Base-by-base conservation (phyloP, 2,329 filamentous ascomycete genomes). In the Gaeumannomyces sp. region DNA sequence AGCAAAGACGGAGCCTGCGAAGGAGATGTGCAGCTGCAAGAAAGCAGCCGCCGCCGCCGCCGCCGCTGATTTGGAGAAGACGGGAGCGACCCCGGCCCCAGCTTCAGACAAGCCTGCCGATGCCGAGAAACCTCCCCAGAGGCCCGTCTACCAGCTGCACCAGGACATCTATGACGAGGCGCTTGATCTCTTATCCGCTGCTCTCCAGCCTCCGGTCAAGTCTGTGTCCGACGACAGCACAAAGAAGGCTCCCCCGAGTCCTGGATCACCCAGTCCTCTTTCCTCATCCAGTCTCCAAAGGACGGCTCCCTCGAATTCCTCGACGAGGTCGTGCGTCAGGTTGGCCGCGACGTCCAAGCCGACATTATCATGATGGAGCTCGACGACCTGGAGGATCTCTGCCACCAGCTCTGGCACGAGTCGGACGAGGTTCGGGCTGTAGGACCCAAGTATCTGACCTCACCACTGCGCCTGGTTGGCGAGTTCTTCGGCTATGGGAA, bases 221-320 rank as follows among this genome's bases (percentile, higher is more conserved):
- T 16, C 38, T 16, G 16, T 4, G 14, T 61, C 60, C 2, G 60
- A 61, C 19, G 35, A 50, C n/a, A 38, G 38, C 22, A 35, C 25
- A 61, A 28, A 50, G 16, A 38, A 45, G 11, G 13, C 35, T 2
- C 60, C 35, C 38, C 38, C 38, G 38, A 45, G 38, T 45, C 38
- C 38, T 45, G 38, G 38, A 45, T 45, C 33, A 53, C 45, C 19
- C 45, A 22, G 45, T 53, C 33, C 4, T 53, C 45, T 11, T 22
- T 25, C 45, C 19, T 25, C 22, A 7, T 53, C 19, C 45, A 53
- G 22, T 25, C 45, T 19, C 45, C 45, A 1, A 62, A 53, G 38
- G 33, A 62, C 19, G 60, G 60, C 35, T 62, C 60, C 3, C 60
- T 62, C 13, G 38, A 22, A 27, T 62, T 62, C 25, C 38, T 62